These are phyloP conservation scores for Sporopachydermia quercuum DNA, from an alignment of 805 yeast species.

Conservation along the genomic window DNA sequence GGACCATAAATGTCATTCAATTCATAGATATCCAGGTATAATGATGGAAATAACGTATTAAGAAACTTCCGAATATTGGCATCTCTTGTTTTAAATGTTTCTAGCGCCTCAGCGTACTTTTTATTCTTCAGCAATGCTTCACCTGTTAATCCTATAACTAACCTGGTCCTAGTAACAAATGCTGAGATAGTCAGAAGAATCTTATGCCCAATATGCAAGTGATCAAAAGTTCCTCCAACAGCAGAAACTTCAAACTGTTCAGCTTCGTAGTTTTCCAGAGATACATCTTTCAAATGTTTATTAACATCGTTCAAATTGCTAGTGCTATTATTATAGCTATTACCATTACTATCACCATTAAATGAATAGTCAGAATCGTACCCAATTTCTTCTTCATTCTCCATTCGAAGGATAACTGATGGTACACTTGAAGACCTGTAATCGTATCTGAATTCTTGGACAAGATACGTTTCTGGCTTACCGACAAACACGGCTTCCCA, in stretches of 20 bases:
- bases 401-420: conserved; percentile 2
- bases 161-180: conserved; percentile 34
- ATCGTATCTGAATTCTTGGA: conserved; percentile 2
- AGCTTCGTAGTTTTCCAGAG: conserved; percentile 18
- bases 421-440: background rate
- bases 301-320: background rate
- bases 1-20: conserved; percentile 90
- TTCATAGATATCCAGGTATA: conserved; percentile 37
- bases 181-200: conserved; percentile 62
- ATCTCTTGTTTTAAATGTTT: conserved; percentile 40
- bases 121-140: conserved; percentile 58
- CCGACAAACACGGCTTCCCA: background rate
- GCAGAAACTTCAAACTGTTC: conserved; percentile 23
- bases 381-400: background rate
- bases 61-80: conserved; percentile 35
- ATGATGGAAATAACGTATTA: conserved; percentile 27
- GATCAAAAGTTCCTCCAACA: conserved; percentile 96
- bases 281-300: background rate
- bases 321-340: background rate
- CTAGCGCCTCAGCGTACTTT: conserved; percentile 50
- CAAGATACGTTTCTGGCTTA: conserved; percentile 1
- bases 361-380: background rate
- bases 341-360: background rate
- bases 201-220: conserved; percentile 90
- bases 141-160: conserved; percentile 81